Conservation (phyloP, 73 alveolate species). For the Breviolum minutum region DNA sequence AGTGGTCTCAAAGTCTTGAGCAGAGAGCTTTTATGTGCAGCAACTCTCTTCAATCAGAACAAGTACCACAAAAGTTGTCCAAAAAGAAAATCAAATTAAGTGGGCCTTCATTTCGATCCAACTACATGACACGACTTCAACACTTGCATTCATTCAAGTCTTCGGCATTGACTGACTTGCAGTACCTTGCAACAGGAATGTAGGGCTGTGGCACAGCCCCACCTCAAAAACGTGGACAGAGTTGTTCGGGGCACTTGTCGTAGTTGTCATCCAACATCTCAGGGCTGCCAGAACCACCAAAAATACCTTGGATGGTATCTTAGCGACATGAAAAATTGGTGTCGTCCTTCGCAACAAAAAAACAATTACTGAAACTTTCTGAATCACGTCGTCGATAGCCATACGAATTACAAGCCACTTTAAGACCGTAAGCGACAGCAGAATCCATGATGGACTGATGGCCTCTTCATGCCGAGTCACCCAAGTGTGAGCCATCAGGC, state of each 20-base stretch:
- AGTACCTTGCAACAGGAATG: not conserved
- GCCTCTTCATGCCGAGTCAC: not conserved
- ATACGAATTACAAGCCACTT: no score
- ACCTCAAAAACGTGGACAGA: not conserved
- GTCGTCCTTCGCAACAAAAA: not conserved
- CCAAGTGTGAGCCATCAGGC: slow-evolving; percentile 31
- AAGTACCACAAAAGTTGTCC: no score
- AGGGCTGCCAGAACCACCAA: not conserved
- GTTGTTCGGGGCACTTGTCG: slow-evolving; percentile 39
- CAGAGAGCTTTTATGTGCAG: no score
- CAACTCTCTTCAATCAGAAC: no score
- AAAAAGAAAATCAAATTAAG: no score
- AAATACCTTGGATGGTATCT: not conserved
- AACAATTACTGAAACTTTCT: not conserved
- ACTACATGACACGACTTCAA: no score
- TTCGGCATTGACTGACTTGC: slow-evolving; percentile 7
- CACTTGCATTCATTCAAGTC: not conserved
- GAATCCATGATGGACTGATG: no score
- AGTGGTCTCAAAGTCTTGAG: no score
- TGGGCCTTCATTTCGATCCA: no score
- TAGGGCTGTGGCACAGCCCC: no score
- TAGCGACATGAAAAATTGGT: not conserved
- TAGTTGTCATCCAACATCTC: slow-evolving; percentile 28
- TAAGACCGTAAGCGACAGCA: no score
- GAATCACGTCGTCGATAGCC: not conserved